Percentiles rank a stretch among this genome's conserved stretches.
Evolutionary conservation across 2,329 filamentous ascomycete species (phyloP).

Genomic region (Monosporascus sp.): DNA sequence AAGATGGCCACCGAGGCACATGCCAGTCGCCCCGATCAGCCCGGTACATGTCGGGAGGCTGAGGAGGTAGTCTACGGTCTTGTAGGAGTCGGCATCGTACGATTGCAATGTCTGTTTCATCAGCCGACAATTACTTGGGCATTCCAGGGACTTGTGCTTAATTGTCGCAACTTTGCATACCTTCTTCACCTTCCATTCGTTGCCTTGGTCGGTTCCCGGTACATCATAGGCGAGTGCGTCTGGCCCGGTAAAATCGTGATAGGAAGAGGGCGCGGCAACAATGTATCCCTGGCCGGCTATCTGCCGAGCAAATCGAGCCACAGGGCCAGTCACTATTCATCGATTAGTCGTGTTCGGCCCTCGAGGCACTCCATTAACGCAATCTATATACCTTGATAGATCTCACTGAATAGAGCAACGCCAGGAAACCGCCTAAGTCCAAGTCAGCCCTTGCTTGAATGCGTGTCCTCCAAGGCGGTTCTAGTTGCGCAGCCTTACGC

Average conservation of each 20-base stretch:
- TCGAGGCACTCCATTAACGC: background rate
- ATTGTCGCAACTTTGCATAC: conserved; percentile 32
- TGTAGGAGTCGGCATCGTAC: conserved; percentile 74
- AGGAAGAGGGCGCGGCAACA: conserved; percentile 82
- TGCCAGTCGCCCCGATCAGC: conserved; percentile 72
- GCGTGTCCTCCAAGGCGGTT: background rate
- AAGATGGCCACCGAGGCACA: conserved; percentile 91
- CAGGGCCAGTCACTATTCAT: conserved; percentile 74
- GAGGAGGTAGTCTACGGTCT: conserved; percentile 65
- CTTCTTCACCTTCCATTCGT: conserved; percentile 80
- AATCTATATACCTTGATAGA: conserved; percentile 72
- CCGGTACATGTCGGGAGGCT: conserved; percentile 75
- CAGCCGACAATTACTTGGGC: background rate
- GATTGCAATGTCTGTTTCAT: conserved; percentile 64
- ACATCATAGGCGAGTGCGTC: conserved; percentile 81
- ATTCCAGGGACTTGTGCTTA: conserved; percentile 4
- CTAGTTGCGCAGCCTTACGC: conserved; percentile 49
- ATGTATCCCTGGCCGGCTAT: conserved; percentile 93
- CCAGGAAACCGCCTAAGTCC: conserved; percentile 65
- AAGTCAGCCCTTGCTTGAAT: conserved; percentile 13
- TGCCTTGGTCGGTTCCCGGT: conserved; percentile 81
- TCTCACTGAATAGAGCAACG: conserved; percentile 86
- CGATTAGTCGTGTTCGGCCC: conserved; percentile 1
- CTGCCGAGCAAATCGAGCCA: conserved; percentile 82
- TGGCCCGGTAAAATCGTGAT: conserved; percentile 87